Evolutionary conservation across 495 filamentous ascomycete genomes (phyloP).

Genomic region (Xylaria grammica): DNA sequence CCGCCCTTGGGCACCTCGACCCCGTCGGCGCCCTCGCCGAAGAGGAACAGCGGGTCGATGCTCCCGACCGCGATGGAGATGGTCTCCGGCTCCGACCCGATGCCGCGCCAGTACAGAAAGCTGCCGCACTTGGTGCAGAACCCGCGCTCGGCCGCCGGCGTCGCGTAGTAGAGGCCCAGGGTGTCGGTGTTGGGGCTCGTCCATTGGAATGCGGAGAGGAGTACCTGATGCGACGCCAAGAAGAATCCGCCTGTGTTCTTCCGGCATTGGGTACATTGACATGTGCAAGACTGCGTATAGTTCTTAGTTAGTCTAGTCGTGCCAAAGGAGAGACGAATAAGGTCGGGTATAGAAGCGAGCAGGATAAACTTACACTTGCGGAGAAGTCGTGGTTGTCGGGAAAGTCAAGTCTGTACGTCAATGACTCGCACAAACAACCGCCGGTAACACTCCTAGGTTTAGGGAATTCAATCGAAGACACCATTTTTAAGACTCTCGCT

Average conservation of each 20-base stretch:
- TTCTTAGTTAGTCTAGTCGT: no score
- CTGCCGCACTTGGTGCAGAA: conserved; percentile 46
- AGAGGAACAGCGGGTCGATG: conserved; percentile 43
- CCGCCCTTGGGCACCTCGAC: conserved; percentile 30
- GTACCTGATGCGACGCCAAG: conserved; percentile 33
- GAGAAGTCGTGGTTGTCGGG: conserved; percentile 43
- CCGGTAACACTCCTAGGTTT: conserved; percentile 45
- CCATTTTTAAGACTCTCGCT: background rate
- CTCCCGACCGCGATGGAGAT: conserved; percentile 39
- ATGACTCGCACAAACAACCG: conserved; percentile 46
- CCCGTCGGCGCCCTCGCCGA: conserved; percentile 34
- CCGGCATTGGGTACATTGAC: conserved; percentile 50
- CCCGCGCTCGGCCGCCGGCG: conserved; percentile 37
- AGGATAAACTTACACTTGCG: conserved; percentile 28
- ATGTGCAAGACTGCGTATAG: conserved; percentile 35
- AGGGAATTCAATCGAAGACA: conserved; percentile 25
- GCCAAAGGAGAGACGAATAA: background rate
- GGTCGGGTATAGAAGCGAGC: background rate
- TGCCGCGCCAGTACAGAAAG: conserved; percentile 42
- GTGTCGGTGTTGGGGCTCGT: conserved; percentile 25
- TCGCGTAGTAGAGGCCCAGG: conserved; percentile 38
- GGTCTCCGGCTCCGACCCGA: conserved; percentile 3
- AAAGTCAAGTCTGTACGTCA: conserved; percentile 45
- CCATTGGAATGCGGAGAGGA: conserved; percentile 29
- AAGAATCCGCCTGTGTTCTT: conserved; percentile 42